Conservation (phyloP, 75 land plant species). For the Pinus tabuliformis region DNA sequence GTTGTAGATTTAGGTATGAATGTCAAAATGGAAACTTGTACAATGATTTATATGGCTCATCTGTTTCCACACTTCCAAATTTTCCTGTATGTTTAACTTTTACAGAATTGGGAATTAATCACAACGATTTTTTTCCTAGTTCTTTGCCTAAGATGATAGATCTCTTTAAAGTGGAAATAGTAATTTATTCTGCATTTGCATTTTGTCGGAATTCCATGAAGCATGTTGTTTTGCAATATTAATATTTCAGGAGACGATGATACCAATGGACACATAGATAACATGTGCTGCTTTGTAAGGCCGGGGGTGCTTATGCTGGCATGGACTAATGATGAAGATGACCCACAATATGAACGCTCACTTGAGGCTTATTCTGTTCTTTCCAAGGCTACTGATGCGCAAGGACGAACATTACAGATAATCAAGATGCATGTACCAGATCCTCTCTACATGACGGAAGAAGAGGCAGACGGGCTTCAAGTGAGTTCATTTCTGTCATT, state of each 20-base stretch:
- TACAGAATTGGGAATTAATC: not conserved
- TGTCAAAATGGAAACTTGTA: not conserved
- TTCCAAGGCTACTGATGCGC: conserved; percentile 74
- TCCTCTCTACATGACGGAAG: conserved; percentile 76
- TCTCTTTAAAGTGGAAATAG: not conserved
- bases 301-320: conserved; percentile 84
- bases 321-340: conserved; percentile 81
- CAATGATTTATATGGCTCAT: not conserved
- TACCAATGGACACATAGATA: conserved; percentile 95
- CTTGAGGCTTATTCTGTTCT: conserved; percentile 70
- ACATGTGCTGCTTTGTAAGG: conserved; percentile 90
- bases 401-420: conserved; percentile 64
- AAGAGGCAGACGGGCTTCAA: conserved; percentile 72
- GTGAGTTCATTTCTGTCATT: conserved; percentile 15
- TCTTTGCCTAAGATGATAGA: not conserved
- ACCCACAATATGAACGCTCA: conserved; percentile 83
- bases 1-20: not conserved
- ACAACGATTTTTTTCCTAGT: not conserved
- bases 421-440: conserved; percentile 76
- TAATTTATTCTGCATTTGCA: not conserved
- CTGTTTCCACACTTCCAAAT: not conserved
- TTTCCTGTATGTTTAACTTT: not conserved
- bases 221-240: not conserved
- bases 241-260: conserved; percentile 77
- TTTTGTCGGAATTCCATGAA: not conserved